Evolutionary conservation across 1,139 yeast genomes (phyloP), one percentile per base, ranked within the genome.

Genomic region (Lodderomyces orthopsilosis): DNA sequence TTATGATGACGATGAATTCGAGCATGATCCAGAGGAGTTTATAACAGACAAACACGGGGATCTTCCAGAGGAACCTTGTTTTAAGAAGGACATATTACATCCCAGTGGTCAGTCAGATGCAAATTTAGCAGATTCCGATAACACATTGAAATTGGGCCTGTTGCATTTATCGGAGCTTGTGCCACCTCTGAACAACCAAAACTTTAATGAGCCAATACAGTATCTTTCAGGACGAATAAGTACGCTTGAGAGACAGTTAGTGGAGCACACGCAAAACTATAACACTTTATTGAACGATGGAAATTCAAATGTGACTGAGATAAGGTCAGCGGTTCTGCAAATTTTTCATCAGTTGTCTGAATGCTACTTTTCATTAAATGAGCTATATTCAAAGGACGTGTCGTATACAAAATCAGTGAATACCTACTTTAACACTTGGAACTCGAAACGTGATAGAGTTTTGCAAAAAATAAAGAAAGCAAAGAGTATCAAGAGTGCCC

Each of bases 311-410:
- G 57, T 75, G 23, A 46, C 55, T 24, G 48, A 55, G 12, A 51
- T 63, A 2, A 54, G 83, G 41, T 49, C 47, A 13, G 51, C 52
- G 50, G 57, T 70, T 3, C 41, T 52, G 1, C 58, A 55, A 39
- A 52, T 59, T 40, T 63, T 74, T 33, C 58, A 56, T 23, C 70
- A 69, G 43, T 49, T 77, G 6, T 66, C 74, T 1, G 75, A 72
- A 41, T 65, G 68, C 35, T 68, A 72, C 48, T 70, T 70, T 43
- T 70, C 82, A 1, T 64, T 77, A 46, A 62, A 65, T 45, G 86
- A 80, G 52, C 57, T 79, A 1, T 80, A 79, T 51, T 52, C 61
- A 1, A 59, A 65, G 5, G 81, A 79, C 36, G 54, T 62, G 1
- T 49, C 54, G 1, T 58, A 59, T 14, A 67, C 70, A 26, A 48